Evolutionary conservation across 2,329 filamentous ascomycete genomes (phyloP), one percentile per base, ranked within the genome.

Genomic region (Colletotrichum sp.): DNA sequence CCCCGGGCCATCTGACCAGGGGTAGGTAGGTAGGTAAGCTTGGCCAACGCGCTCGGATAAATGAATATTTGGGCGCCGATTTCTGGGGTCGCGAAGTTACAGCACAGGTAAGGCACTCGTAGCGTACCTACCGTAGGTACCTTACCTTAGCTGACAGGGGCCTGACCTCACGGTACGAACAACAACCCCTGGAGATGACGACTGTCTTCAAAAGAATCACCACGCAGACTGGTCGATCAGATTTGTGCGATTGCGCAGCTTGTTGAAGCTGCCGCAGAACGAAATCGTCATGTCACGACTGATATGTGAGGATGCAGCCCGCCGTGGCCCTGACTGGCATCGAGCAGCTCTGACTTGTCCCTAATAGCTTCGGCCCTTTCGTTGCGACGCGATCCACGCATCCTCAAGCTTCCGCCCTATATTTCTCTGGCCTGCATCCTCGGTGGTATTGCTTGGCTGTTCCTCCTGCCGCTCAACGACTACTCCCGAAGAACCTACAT

Each of bases 401-500:
- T 98, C 74, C 91, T 97, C 78, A 95, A 95, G 86, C 87, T 98
- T 21, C 96, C 96, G 55, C 95, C 96, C 16, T 96, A 98, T 87
- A 87, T 99, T 39, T 98, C 96, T 39, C 90, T 95, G 68, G 87
- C 98, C 55, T 98, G 95, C 85, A 92, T 99, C 80, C 81, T 96
- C 65, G 91, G 98, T 81, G 97, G 97, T 69, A 91, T 98, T 72
- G 91, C 92, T 80, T 99, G 96, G 95, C 92, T 99, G 16, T 91
- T 98, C 26, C 89, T 99, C 36, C 91, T 99, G 2, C 97, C 97
- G 4, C 90, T 99, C 69, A 91, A 99, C 85, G 92, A 96, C 79
- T 98, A 99, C 87, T 98, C 96, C 67, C 93, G 97, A 79, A 90
- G 92, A 76, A 99, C 96, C 1, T 99, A 99, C 85, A 97, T 99